phyloP scores from a whole-genome alignment of 176 grass and related monocot species.

The Avena eriantha region DNA sequence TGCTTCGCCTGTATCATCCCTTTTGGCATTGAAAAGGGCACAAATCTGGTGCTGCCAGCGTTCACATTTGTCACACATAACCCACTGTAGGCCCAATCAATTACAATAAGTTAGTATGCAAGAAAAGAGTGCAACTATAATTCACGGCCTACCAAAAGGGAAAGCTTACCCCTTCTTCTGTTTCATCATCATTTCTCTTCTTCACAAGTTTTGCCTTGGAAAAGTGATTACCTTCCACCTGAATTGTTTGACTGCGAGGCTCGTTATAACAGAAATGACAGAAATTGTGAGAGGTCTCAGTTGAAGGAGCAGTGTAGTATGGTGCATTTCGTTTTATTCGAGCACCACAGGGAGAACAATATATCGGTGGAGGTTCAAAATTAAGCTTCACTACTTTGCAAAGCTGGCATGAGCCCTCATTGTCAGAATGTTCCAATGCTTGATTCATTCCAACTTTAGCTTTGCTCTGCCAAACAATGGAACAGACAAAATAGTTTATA shows the following conservation, averaged over 20 bases:
- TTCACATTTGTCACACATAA: constrained; percentile 93
- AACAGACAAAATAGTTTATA: constrained; percentile 38
- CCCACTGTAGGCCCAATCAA: constrained; percentile 68
- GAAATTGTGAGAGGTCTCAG: constrained; percentile 54
- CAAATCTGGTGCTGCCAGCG: constrained; percentile 95
- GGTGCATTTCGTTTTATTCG: constrained; percentile 88
- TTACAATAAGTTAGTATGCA: constrained; percentile 29
- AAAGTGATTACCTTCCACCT: constrained; percentile 53
- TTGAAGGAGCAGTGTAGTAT: constrained; percentile 64
- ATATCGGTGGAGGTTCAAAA: constrained; percentile 87
- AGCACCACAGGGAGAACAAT: constrained; percentile 81
- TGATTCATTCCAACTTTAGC: constrained; percentile 91
- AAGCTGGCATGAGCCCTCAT: constrained; percentile 76
- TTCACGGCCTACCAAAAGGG: constrained; percentile 9
- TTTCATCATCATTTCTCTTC: constrained; percentile 73
- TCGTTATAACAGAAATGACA: constrained; percentile 79
- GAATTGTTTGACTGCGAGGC: constrained; percentile 59
- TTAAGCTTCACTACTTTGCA: constrained; percentile 79
- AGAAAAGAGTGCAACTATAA: constrained; percentile 36
- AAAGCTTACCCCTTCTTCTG: constrained; percentile 78
- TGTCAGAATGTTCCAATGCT: constrained; percentile 63
- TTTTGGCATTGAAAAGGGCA: constrained; percentile 83
- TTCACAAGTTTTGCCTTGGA: constrained; percentile 70
- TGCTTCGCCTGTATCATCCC: constrained; percentile 66
- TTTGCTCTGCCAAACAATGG: constrained; percentile 73